Evolutionary conservation across 2,329 filamentous ascomycete genomes (phyloP).

Genomic region (Botryotinia convoluta): DNA sequence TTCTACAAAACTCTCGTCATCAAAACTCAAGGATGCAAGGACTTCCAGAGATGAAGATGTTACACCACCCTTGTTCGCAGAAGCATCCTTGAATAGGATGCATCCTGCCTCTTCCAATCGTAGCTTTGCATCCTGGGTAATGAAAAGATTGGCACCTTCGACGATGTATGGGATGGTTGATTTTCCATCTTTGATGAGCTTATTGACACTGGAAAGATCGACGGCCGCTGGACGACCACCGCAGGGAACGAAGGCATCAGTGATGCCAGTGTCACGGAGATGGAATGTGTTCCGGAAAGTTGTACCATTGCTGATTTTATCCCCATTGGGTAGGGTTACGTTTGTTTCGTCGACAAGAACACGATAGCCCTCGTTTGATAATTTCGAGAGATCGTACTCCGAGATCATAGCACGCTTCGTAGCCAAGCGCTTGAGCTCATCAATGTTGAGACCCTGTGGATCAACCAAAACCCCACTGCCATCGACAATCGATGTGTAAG

Average conservation of each 20-base stretch:
- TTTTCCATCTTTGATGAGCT: conserved; percentile 89
- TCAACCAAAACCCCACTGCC: conserved; percentile 93
- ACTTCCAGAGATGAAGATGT: conserved; percentile 97
- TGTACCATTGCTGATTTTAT: conserved; percentile 85
- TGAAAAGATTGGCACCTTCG: conserved; percentile 96
- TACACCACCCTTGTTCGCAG: conserved; percentile 97
- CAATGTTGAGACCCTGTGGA: conserved; percentile 80
- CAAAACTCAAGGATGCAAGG: conserved; percentile 88
- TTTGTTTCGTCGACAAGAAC: conserved; percentile 90
- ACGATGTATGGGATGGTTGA: conserved; percentile 88
- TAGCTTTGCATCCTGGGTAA: conserved; percentile 96
- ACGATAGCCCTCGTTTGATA: conserved; percentile 85
- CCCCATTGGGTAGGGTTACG: conserved; percentile 81
- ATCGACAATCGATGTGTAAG: conserved; percentile 93
- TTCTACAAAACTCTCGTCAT: conserved; percentile 81
- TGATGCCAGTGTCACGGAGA: conserved; percentile 71
- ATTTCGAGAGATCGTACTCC: conserved; percentile 79
- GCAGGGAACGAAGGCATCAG: conserved; percentile 91
- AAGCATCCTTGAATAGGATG: conserved; percentile 95
- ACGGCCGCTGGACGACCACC: conserved; percentile 96
- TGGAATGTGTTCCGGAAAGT: conserved; percentile 98
- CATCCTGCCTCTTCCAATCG: conserved; percentile 93
- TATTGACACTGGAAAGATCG: conserved; percentile 81
- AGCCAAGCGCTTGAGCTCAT: conserved; percentile 80
- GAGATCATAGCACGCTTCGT: conserved; percentile 86